Evolutionary conservation across 768 basidiomycete genomes (phyloP), one percentile per base, ranked within the genome.

Genomic region (Ephemerocybe angulata): DNA sequence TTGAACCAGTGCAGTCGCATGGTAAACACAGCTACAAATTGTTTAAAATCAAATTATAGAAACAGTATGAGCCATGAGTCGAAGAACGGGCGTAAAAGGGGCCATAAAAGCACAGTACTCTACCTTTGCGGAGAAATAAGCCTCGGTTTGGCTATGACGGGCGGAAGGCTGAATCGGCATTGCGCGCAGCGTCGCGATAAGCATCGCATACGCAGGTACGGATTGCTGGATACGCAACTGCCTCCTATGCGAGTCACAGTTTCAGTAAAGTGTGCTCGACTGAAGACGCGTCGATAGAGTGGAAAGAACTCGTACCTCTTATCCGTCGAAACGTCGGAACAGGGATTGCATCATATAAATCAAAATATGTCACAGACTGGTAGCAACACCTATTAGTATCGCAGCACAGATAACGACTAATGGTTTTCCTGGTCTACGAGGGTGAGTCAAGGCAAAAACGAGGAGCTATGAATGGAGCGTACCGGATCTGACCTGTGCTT

Each of bases 51-150:
- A 50, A 30, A 31, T 29, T 17, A 50, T 50, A 50, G 48, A 50
- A 50, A 50, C 48, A 50, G 22, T 22, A 35, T 50, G 48, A 50
- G n/a, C 21, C 48, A n/a, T n/a, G 17, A 17, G 17, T 10, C 13
- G 13, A 7, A 50, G 48, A 41, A 22, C 30, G 48, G 29, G 27
- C 48, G 48, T 21, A n/a, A n/a, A n/a, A n/a, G n/a, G n/a, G n/a
- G n/a, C n/a, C n/a, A n/a, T n/a, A n/a, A n/a, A n/a, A n/a, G n/a
- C n/a, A n/a, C n/a, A n/a, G n/a, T n/a, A n/a, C n/a, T n/a, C n/a
- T n/a, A 50, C 48, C 48, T 31, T 15, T 33, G 21, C 48, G 48
- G 48, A 31, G 48, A 50, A 50, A 50, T 50, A 50, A 50, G 48
- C 48, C 48, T 29, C 7, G 48, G 27, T 50, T 50, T 50, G 48